A percentile compares a stretch with the other conserved stretches of the same genome.
Conservation (phyloP, 139 green algal genomes). For the Asterochloris sp. region DNA sequence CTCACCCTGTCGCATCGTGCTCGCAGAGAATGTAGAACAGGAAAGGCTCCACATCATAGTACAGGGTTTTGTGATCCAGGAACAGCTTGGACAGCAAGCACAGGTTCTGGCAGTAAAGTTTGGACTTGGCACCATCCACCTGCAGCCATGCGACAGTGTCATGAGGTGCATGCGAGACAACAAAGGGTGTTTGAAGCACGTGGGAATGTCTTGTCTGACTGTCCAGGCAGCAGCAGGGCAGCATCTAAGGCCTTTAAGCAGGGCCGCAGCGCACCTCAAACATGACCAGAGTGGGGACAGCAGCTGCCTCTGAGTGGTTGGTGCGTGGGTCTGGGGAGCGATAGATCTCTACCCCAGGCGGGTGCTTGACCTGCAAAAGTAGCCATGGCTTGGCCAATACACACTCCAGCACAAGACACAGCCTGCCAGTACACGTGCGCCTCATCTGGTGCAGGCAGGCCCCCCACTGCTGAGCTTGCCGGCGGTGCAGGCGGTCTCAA, state of each 20-base stretch:
- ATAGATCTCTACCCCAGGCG: slow-evolving; percentile 99
- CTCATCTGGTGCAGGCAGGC: too few relatives aligned
- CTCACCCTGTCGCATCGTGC: slow-evolving; percentile 80
- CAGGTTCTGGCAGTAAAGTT: slow-evolving; percentile 95
- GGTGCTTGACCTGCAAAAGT: slow-evolving; percentile 65
- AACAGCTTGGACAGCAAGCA: slow-evolving; percentile 99
- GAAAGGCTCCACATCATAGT: slow-evolving; percentile 99
- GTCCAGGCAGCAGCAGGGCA: not conserved
- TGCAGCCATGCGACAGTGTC: slow-evolving; percentile 66
- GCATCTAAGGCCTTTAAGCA: not conserved
- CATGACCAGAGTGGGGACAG: slow-evolving; percentile 70
- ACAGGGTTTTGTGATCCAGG: slow-evolving; percentile 99
- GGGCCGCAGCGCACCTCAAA: slow-evolving; percentile 67
- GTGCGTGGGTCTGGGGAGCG: slow-evolving; percentile 36
- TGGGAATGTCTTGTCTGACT: not conserved
- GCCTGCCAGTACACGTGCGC: too few relatives aligned
- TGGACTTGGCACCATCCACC: slow-evolving; percentile 89
- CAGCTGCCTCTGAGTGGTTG: too few relatives aligned
- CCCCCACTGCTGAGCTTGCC: too few relatives aligned
- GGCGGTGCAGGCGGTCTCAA: too few relatives aligned
- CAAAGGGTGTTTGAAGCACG: not conserved
- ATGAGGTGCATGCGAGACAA: not conserved
- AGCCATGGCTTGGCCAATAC: too few relatives aligned
- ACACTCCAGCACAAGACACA: too few relatives aligned
- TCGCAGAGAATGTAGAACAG: slow-evolving; percentile 99